Conservation (phyloP, 176 grass and related monocot genomes). For the bread wheat (Triticum aestivum) region IWGSC_CS_RefSeq_v2.1 NC_057811.1:116098059-116098558, state of each 20-base stretch:
- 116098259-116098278: not conserved
- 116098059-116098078: not conserved
- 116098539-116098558: not conserved
- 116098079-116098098: not conserved
- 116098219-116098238: not conserved
- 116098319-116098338: not conserved
- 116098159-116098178: not conserved
- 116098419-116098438: not conserved
- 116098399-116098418: not conserved
- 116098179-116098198: not conserved
- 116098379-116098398: not conserved
- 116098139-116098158: not conserved
- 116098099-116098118: not conserved
- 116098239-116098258: not conserved
- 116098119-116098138: not conserved
- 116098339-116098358: not conserved
- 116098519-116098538: not conserved
- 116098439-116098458: no score
- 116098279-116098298: not conserved
- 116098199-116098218: not conserved
- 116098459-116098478: no score
- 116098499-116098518: not conserved
- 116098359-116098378: not conserved
- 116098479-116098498: no score
- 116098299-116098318: not conserved